Conservation (phyloP, 73 alveolate species). For the Symbiodinium natans region DNA sequence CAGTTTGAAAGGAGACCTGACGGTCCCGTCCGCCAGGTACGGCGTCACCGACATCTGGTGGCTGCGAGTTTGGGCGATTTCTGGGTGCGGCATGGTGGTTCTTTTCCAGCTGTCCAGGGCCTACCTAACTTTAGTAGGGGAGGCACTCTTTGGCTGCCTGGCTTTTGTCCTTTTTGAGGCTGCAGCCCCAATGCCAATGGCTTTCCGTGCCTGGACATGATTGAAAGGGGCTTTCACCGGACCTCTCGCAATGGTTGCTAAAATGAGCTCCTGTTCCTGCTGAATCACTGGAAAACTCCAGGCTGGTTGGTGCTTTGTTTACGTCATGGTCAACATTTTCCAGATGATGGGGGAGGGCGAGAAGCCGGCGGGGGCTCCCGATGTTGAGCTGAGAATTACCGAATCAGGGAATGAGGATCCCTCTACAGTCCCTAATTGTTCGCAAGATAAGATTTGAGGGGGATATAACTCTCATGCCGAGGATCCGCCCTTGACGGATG, state of each 20-base stretch:
- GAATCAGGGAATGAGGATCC: too few relatives aligned
- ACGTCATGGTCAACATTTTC: constrained; percentile 52
- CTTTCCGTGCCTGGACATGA: constrained; percentile 14
- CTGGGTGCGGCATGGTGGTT: constrained; percentile 89
- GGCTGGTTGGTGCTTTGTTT: constrained; percentile 88
- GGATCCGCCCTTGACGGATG: not conserved
- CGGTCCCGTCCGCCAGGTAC: too few relatives aligned
- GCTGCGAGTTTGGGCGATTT: constrained; percentile 88
- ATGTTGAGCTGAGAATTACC: too few relatives aligned
- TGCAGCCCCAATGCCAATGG: constrained; percentile 82
- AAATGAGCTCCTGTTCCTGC: too few relatives aligned
- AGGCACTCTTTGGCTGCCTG: too few relatives aligned
- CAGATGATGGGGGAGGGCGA: constrained; percentile 32
- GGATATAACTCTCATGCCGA: too few relatives aligned
- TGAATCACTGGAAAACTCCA: too few relatives aligned
- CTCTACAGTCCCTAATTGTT: too few relatives aligned
- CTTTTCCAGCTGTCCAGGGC: constrained; percentile 56
- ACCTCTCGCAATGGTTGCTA: too few relatives aligned
- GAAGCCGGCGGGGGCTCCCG: not conserved
- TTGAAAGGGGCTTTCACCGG: too few relatives aligned
- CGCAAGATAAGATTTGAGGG: too few relatives aligned
- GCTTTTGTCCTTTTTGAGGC: constrained; percentile 30
- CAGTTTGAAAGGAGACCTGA: too few relatives aligned
- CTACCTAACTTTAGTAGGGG: not conserved
- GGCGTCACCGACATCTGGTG: constrained; percentile 90